phyloP scores from a whole-genome alignment of 164 flowering plant species.

The Nymphaea thermarum region DNA sequence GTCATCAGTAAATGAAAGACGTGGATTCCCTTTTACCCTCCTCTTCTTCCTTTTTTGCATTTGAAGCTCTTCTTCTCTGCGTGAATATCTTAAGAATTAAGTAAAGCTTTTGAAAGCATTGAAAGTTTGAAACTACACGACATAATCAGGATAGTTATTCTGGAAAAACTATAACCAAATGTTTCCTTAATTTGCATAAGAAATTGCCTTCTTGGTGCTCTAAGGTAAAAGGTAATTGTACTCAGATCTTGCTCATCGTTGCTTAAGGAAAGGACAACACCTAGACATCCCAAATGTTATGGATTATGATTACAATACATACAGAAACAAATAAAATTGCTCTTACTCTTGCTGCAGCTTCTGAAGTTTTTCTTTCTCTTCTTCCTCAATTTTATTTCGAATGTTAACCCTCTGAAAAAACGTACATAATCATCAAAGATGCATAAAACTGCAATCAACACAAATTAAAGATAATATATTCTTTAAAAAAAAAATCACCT shows the following conservation, averaged over 20 bases:
- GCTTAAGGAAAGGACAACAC: neutral
- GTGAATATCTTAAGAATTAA: constrained; percentile 1
- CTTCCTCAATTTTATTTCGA: constrained; percentile 81
- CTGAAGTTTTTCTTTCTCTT: constrained; percentile 95
- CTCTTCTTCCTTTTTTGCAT: constrained; percentile 75
- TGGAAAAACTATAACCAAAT: too few relatives aligned
- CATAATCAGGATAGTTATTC: too few relatives aligned
- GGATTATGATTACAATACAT: neutral
- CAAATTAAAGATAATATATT: neutral
- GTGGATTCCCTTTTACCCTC: constrained; percentile 62
- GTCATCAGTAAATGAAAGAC: constrained; percentile 78
- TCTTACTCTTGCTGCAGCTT: constrained; percentile 94
- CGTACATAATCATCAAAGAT: neutral
- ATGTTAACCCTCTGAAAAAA: constrained; percentile 68
- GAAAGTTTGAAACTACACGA: too few relatives aligned
- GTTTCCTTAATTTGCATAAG: too few relatives aligned
- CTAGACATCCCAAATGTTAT: too few relatives aligned
- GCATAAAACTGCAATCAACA: neutral
- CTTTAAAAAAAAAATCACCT: neutral
- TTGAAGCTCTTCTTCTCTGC: constrained; percentile 83
- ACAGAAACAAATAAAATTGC: neutral
- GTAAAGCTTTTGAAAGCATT: too few relatives aligned
- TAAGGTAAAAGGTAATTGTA: neutral
- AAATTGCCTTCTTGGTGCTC: too few relatives aligned
- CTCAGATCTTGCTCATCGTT: neutral